Base-by-base conservation (phyloP, 2,329 filamentous ascomycete species). In the Thelonectria olida region DNA sequence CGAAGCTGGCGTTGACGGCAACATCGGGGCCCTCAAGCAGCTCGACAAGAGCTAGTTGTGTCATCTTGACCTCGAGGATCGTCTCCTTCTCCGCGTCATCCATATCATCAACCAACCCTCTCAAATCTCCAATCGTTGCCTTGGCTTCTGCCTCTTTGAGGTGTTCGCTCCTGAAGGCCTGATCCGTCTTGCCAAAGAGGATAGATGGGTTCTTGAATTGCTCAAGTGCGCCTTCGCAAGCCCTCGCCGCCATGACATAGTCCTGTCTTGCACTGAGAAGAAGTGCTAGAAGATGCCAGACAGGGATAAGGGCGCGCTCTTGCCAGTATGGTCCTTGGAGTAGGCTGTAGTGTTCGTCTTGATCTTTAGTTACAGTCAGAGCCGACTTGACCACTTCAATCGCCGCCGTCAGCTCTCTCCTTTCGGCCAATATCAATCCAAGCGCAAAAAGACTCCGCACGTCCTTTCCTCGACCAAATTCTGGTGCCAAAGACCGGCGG, bases 1-100 rank as follows among this genome's bases (percentile, higher is more conserved):
- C 93, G 66, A 92, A 88, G 73, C 92, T 94, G 62, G 91, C 90
- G 73, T 97, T 97, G 51, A 98, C 92, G 17, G 96, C 95, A 58
- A 90, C 87, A 59, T 92, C 90, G 0, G 93, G 88, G 1, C 93
- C 93, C 73, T 97, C 93, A 4, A 92, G 80, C 15, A 96, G 80
- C 76, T 98, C 95, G 4, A 96, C 78, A 19, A 99, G 84, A 4
- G 91, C 86, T 61, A 99, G 82, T 72, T 98, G 94, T 10, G 95
- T 97, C 87, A 98, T 97, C 76, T 97, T 97, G 63, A 97, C 89
- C 76, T 98, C 92, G n/a, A 99, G 79, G 41, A 99, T 90, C 49
- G 88, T 87, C 75, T 94, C 92, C 73, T 93, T 96, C 73, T 98
- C 94, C 23, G 88, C 87, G 59, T 89, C 87, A 64, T 93, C 90